phyloP scores from a whole-genome alignment of 345 rosid species.

The Jatropha curcas region DNA sequence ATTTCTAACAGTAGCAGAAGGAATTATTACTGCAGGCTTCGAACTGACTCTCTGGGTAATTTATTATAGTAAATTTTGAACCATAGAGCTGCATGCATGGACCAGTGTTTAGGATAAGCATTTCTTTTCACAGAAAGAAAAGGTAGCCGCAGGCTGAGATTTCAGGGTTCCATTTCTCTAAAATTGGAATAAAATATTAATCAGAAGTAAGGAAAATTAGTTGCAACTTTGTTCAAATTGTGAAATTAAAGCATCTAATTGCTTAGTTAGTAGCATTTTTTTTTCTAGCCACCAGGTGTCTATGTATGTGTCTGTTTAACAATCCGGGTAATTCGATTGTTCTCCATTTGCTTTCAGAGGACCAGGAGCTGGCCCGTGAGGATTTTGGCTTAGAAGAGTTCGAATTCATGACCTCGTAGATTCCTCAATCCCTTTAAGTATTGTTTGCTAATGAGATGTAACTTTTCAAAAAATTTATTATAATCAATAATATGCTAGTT shows the following conservation, averaged over 20 bases:
- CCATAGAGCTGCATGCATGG: constrained; percentile 7
- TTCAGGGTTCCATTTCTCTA: background rate
- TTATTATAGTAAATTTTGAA: constrained; percentile 15
- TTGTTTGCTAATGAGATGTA: too few species aligned
- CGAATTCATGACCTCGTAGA: too few species aligned
- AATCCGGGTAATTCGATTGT: too few species aligned
- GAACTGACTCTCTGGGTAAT: constrained; percentile 18
- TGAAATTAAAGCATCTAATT: background rate
- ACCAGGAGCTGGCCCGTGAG: too few species aligned
- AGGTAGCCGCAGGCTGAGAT: background rate
- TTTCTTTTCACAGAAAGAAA: too few species aligned
- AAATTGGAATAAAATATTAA: background rate
- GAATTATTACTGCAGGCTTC: constrained; percentile 19
- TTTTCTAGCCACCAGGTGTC: too few species aligned
- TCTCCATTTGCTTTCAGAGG: too few species aligned
- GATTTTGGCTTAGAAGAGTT: too few species aligned
- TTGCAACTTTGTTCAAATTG: background rate
- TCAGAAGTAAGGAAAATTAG: background rate
- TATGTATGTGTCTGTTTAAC: too few species aligned
- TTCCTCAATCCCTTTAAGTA: too few species aligned
- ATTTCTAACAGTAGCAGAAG: constrained; percentile 5
- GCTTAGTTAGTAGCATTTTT: background rate
- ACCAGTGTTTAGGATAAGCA: constrained; percentile 14
- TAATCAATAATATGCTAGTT: too few species aligned
- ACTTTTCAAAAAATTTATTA: too few species aligned